A percentile compares a stretch with the other conserved stretches of the same genome.
phyloP scores from a whole-genome alignment of 1,139 yeast species.

The Kodamaea ohmeri region DNA sequence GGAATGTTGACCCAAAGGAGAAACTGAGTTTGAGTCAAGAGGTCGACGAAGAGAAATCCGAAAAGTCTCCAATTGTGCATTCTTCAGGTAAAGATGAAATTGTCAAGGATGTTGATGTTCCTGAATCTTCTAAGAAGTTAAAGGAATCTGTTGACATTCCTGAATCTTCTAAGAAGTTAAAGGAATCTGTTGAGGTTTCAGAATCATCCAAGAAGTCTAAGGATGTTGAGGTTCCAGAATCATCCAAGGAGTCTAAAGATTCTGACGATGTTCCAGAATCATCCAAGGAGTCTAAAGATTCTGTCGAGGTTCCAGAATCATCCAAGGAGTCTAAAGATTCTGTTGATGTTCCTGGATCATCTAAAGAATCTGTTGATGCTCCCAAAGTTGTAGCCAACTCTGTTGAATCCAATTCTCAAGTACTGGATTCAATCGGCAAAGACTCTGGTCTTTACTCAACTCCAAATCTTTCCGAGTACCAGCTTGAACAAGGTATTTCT shows the following conservation, averaged over 20 bases:
- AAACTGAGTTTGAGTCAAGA: neutral
- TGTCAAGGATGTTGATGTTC: neutral
- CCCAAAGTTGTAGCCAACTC: too few species aligned
- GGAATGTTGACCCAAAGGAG: slow-evolving; percentile 1
- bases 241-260: too few species aligned
- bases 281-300: neutral
- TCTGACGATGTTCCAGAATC: neutral
- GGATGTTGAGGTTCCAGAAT: too few species aligned
- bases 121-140: neutral
- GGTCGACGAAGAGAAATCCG: neutral
- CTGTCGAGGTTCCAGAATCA: neutral
- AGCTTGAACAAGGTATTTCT: slow-evolving; percentile 40
- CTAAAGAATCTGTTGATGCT: too few species aligned
- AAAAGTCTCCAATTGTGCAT: neutral
- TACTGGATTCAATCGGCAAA: too few species aligned
- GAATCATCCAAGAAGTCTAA: too few species aligned
- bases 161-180: neutral
- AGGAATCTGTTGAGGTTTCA: too few species aligned
- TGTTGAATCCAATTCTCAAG: too few species aligned
- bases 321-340: neutral
- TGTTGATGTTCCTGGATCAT: too few species aligned
- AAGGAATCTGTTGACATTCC: neutral
- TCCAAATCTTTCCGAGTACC: slow-evolving; percentile 50
- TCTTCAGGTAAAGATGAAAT: neutral
- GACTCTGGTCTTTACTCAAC: slow-evolving; percentile 36